These are phyloP conservation scores for Allomyces macrogynus DNA, from an alignment of 192 early-diverging fungal genomes.

Conservation along the genomic window DNA sequence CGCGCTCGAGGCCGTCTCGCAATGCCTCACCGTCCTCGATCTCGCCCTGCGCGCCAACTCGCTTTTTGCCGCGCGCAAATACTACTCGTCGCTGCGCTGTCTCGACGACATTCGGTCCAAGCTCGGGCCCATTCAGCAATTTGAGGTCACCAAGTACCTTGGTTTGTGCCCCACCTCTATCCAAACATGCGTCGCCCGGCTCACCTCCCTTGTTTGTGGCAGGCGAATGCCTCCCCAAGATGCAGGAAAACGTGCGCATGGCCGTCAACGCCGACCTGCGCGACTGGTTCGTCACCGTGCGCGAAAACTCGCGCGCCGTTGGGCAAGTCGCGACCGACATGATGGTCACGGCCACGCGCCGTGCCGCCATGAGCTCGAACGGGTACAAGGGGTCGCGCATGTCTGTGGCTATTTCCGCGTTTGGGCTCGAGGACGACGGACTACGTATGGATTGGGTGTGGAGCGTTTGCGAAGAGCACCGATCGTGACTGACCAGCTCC, in stretches of 20 bases:
- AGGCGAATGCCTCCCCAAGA: slow-evolving; percentile 70
- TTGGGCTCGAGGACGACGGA: too few species aligned
- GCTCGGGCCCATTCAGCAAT: slow-evolving; percentile 50
- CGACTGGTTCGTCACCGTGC: slow-evolving; percentile 76
- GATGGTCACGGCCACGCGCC: slow-evolving; percentile 5
- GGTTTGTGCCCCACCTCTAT: slow-evolving; percentile 18
- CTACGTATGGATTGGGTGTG: too few species aligned
- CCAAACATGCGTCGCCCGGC: slow-evolving; percentile 1
- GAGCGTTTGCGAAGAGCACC: too few species aligned
- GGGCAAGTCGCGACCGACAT: slow-evolving; percentile 60
- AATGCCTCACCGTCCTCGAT: slow-evolving; percentile 71
- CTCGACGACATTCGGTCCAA: slow-evolving; percentile 12
- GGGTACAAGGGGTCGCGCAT: slow-evolving; percentile 9
- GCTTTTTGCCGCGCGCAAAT: slow-evolving; percentile 59
- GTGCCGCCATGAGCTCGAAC: background rate
- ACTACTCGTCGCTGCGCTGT: slow-evolving; percentile 66
- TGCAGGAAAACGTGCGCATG: slow-evolving; percentile 40
- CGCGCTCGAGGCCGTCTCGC: slow-evolving; percentile 54
- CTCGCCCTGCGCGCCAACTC: slow-evolving; percentile 62
- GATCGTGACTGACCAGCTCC: too few species aligned
- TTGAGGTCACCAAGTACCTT: slow-evolving; percentile 66
- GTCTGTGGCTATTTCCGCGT: slow-evolving; percentile 7
- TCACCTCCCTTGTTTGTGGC: slow-evolving; percentile 2
- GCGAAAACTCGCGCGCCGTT: slow-evolving; percentile 56
- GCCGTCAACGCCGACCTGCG: slow-evolving; percentile 71